A percentile compares a stretch with the other conserved stretches of the same genome.
Evolutionary conservation across 306 rosid species (phyloP).

Genomic region (Cotoneaster glaucophyllus): DNA sequence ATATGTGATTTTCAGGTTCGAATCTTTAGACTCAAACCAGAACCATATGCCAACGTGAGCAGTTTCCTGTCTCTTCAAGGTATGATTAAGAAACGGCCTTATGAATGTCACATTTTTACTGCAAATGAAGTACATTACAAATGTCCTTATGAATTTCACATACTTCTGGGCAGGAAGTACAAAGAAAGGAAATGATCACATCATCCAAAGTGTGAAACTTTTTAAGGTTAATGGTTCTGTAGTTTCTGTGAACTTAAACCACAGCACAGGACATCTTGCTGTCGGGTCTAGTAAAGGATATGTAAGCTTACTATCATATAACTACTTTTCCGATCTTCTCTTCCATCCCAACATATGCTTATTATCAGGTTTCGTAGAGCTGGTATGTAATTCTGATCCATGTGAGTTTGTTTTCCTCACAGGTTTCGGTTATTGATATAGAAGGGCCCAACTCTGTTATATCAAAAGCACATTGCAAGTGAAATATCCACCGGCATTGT

Average conservation of each 20-base stretch:
- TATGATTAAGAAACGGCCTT: conserved; percentile 16
- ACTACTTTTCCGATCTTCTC: conserved; percentile 1
- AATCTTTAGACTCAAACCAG: conserved; percentile 68
- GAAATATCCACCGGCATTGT: conserved; percentile 60
- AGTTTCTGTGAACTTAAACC: conserved; percentile 46
- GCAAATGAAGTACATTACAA: neutral
- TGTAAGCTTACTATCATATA: conserved; percentile 37
- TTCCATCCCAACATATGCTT: no score
- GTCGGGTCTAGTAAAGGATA: conserved; percentile 90
- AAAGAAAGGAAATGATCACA: conserved; percentile 66
- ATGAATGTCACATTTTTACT: conserved; percentile 9
- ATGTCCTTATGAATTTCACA: conserved; percentile 6
- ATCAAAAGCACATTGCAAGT: conserved; percentile 61
- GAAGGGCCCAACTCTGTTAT: conserved; percentile 57
- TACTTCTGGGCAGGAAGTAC: conserved; percentile 47
- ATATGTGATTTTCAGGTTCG: conserved; percentile 51
- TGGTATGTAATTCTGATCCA: neutral
- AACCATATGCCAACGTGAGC: conserved; percentile 52
- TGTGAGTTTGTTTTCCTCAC: conserved; percentile 16
- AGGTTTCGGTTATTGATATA: conserved; percentile 68
- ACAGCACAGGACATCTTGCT: conserved; percentile 52
- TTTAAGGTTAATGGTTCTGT: conserved; percentile 61
- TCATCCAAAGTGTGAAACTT: conserved; percentile 57
- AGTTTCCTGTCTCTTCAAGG: conserved; percentile 73
- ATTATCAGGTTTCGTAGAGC: no score